Evolutionary conservation across 202 grass and related monocot species (phyloP).

Genomic region (Zoysia matrella): DNA sequence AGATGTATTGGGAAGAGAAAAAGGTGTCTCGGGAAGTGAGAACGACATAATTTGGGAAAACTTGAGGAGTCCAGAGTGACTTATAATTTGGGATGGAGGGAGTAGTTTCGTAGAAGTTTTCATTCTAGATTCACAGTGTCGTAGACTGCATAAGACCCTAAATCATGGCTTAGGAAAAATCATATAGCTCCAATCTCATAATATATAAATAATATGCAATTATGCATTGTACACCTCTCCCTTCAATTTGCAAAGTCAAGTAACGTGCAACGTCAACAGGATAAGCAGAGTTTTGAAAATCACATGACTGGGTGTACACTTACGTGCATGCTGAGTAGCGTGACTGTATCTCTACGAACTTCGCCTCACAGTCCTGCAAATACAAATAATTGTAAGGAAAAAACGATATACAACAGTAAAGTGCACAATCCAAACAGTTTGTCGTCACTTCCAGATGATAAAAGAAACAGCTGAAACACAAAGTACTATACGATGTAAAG

Average conservation of each 20-base stretch:
- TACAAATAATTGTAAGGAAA: constrained; percentile 29
- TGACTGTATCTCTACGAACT: constrained; percentile 72
- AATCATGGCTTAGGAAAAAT: constrained; percentile 4
- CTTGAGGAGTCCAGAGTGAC: no score
- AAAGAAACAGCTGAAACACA: background rate
- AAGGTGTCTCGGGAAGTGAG: no score
- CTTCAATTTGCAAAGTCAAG: constrained; percentile 7
- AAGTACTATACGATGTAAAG: background rate
- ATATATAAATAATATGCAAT: constrained; percentile 1
- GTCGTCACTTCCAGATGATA: constrained; percentile 20
- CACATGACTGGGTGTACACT: constrained; percentile 27
- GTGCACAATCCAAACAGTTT: constrained; percentile 10
- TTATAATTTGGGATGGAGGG: no score
- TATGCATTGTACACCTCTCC: background rate
- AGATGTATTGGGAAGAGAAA: no score
- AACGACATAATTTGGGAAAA: no score
- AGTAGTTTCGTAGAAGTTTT: constrained; percentile 3
- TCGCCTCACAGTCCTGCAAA: constrained; percentile 82
- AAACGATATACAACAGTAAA: constrained; percentile 1
- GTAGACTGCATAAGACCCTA: background rate
- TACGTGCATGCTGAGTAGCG: constrained; percentile 84
- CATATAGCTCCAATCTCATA: constrained; percentile 19
- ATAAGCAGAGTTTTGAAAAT: constrained; percentile 16
- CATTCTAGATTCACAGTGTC: background rate
- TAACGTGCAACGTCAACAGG: background rate